Base-by-base conservation (phyloP, 2,329 filamentous ascomycete species). In the Monosporascus sp. region DNA sequence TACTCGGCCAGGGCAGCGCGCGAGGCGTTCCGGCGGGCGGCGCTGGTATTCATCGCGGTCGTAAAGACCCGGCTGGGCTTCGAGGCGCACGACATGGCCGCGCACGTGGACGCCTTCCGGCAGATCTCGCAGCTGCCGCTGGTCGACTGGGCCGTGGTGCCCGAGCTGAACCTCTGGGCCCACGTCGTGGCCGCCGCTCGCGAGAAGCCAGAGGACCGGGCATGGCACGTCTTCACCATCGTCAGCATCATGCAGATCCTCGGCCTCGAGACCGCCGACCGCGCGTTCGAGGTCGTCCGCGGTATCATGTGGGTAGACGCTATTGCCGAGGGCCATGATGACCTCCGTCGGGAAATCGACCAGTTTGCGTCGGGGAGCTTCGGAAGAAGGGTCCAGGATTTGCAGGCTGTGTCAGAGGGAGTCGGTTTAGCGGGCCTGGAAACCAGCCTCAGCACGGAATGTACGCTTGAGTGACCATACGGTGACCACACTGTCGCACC, bases 131-230 rank as follows among this genome's bases (percentile, higher is more conserved):
- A 55, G 36, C 54, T 66, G 24, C 63, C 64, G 2, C 46, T 59
- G 8, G 62, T 67, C 0, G 50, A 62, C 27, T 66, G 63, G 64
- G 48, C 55, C 17, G 27, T 59, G 2, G 55, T 65, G n/a, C 62
- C 63, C n/a, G 62, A 67, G 57, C 47, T 67, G n/a, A 65, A 58
- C 36, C 57, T 67, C 17, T 67, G 65, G 65, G 62, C 62, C 2
- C 63, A 65, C 15, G 50, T 64, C 2, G 55, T 60, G 3, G 61
- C 57, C n/a, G 65, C 62, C 3, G 51, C 62, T 53, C 58, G 60
- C n/a, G 61, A 63, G 36, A 52, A 59, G 9, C 54, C 48, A 14
- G 56, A 55, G 17, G 50, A 53, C 17, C 54, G 65, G 3, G 54
- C 50, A 22, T 65, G 62, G 59, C 62, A 67, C 37, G 54, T 66